These are phyloP conservation scores for Phaeolepiota aurea DNA, from an alignment of 768 basidiomycete genomes.

Conservation along the genomic window DNA sequence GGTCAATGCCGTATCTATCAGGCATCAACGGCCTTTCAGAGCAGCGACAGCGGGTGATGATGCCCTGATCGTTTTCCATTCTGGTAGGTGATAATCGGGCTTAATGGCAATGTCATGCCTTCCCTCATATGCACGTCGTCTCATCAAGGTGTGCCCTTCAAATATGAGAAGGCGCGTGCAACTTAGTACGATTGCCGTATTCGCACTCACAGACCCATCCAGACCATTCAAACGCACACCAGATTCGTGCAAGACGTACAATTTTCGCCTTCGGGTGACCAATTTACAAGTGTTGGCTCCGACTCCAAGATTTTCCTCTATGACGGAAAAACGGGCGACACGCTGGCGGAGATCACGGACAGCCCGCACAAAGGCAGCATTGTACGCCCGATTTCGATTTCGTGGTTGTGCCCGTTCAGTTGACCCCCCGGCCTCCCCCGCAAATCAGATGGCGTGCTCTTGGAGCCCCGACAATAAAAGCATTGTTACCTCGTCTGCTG, in stretches of 20 bases:
- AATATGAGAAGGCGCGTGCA: conserved; percentile 80
- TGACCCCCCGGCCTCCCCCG: neutral
- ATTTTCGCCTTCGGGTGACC: conserved; percentile 72
- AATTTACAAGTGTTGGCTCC: conserved; percentile 84
- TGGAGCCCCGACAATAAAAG: conserved; percentile 74
- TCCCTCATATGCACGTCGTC: neutral
- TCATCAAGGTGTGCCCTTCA: conserved; percentile 68
- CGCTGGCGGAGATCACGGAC: conserved; percentile 58
- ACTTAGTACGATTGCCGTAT: neutral
- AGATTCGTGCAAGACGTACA: conserved; percentile 90
- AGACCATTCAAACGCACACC: conserved; percentile 83
- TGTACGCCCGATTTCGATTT: conserved; percentile 31
- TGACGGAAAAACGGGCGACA: conserved; percentile 85
- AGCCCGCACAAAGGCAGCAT: conserved; percentile 68
- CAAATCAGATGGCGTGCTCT: conserved; percentile 55
- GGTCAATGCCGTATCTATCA: conserved; percentile 84
- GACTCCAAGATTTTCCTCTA: conserved; percentile 86
- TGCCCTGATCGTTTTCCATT: conserved; percentile 71
- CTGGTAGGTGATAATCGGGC: conserved; percentile 34
- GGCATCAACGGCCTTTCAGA: conserved; percentile 83
- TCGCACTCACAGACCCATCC: neutral
- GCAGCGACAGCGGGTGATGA: conserved; percentile 89
- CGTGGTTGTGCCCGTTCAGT: neutral
- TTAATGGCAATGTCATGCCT: neutral
- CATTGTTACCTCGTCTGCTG: conserved; percentile 78